Conservation (phyloP, 768 basidiomycete genomes). For the Suillus hirtellus region DNA sequence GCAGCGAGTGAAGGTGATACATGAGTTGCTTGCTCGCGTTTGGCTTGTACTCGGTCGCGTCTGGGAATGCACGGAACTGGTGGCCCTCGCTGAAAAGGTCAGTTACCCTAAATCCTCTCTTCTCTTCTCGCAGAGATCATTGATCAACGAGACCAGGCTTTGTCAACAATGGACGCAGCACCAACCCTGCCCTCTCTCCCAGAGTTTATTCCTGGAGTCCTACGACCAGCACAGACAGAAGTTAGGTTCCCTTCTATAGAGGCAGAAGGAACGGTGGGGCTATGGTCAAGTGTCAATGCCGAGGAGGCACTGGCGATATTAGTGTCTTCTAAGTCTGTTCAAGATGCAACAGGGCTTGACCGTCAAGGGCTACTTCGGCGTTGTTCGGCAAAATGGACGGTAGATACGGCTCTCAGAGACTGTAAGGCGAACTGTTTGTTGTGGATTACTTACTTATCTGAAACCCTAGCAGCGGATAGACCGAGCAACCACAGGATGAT, state of each 20-base stretch:
- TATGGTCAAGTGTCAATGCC: constrained; percentile 46
- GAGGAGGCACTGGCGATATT: constrained; percentile 59
- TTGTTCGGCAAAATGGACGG: constrained; percentile 66
- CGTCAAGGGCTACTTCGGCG: constrained; percentile 52
- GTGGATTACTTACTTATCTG: constrained; percentile 11
- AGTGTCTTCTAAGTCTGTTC: constrained; percentile 51
- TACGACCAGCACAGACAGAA: constrained; percentile 47
- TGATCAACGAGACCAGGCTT: constrained; percentile 38
- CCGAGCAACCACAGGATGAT: constrained; percentile 58
- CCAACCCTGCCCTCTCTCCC: constrained; percentile 38
- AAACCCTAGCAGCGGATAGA: constrained; percentile 52
- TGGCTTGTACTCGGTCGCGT: constrained; percentile 71
- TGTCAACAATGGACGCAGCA: constrained; percentile 43
- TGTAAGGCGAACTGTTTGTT: constrained; percentile 50
- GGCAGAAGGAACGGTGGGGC: constrained; percentile 22
- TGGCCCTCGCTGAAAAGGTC: constrained; percentile 58
- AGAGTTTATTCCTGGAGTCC: constrained; percentile 38
- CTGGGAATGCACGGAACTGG: constrained; percentile 65
- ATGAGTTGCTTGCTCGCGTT: constrained; percentile 59
- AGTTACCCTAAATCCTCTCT: constrained; percentile 19
- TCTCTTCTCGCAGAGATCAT: constrained; percentile 2
- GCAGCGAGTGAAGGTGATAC: constrained; percentile 54
- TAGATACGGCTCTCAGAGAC: constrained; percentile 70
- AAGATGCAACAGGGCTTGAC: constrained; percentile 66
- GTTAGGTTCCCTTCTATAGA: constrained; percentile 39